These are phyloP conservation scores for Psilocybe azurescens DNA, from an alignment of 768 basidiomycete genomes.

Conservation along the genomic window DNA sequence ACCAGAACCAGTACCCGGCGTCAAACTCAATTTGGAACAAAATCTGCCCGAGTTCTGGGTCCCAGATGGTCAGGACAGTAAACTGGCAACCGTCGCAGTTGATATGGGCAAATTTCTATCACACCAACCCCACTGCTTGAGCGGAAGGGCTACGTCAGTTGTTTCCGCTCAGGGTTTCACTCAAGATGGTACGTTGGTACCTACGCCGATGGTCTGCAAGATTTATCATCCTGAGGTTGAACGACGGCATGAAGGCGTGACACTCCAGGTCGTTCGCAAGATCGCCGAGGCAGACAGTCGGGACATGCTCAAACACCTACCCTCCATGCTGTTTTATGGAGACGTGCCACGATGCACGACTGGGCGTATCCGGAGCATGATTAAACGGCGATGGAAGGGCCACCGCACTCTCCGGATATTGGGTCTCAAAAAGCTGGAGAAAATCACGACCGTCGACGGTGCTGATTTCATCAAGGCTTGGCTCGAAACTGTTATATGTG, in stretches of 20 bases:
- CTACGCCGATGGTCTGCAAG: constrained; percentile 8
- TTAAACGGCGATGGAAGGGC: neutral
- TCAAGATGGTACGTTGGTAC: too few species aligned
- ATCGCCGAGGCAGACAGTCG: neutral
- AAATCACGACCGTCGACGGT: neutral
- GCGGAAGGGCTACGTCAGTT: constrained; percentile 10
- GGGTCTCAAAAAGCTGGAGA: neutral
- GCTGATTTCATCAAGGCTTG: constrained; percentile 6
- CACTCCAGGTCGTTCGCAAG: neutral
- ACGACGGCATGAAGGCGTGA: constrained; percentile 10
- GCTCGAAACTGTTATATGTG: constrained; percentile 6
- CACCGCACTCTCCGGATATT: neutral
- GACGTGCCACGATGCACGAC: constrained; percentile 6
- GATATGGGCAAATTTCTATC: neutral
- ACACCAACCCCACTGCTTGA: neutral
- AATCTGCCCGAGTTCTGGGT: neutral
- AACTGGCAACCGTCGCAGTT: neutral
- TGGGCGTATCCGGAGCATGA: constrained; percentile 13
- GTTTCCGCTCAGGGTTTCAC: neutral
- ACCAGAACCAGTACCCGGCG: neutral
- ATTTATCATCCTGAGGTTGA: constrained; percentile 13
- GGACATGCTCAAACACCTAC: constrained; percentile 12
- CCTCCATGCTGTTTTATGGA: constrained; percentile 7
- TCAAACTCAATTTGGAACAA: neutral
- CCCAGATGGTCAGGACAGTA: neutral